phyloP scores from a whole-genome alignment of 2,329 filamentous ascomycete genomes.

The Peltaster fructicola region DNA sequence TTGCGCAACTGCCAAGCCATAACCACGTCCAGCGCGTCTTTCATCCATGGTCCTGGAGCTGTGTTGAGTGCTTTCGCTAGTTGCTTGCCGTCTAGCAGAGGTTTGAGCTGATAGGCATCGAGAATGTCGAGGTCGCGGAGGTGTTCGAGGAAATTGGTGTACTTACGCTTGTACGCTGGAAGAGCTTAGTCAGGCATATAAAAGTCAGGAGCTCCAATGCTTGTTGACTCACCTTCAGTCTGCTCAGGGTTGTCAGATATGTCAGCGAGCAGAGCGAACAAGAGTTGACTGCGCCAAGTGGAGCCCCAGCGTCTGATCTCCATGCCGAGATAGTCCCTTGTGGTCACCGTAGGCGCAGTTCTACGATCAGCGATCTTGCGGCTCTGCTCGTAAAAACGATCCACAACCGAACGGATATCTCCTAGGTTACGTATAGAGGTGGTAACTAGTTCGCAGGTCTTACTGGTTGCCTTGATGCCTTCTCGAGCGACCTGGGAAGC shows the following conservation, averaged over 20 bases:
- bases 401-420: constrained; percentile 47
- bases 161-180: constrained; percentile 31
- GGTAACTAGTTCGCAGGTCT: constrained; percentile 48
- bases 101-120: constrained; percentile 30
- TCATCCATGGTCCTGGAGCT: constrained; percentile 71
- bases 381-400: constrained; percentile 29
- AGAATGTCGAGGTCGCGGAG: constrained; percentile 33
- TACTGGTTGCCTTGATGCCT: constrained; percentile 66
- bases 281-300: constrained; percentile 53
- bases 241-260: constrained; percentile 25
- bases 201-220: neutral
- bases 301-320: constrained; percentile 54
- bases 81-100: constrained; percentile 52
- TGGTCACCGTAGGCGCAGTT: constrained; percentile 21
- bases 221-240: constrained; percentile 24
- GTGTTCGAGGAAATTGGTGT: constrained; percentile 35
- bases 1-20: constrained; percentile 81
- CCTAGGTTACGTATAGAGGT: constrained; percentile 44
- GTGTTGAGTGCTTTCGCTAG: constrained; percentile 49
- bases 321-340: constrained; percentile 53
- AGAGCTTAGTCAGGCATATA: constrained; percentile 3
- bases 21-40: constrained; percentile 57
- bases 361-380: constrained; percentile 29
- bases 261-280: constrained; percentile 51
- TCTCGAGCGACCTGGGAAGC: constrained; percentile 51